Base-by-base conservation (phyloP, 768 basidiomycete species). In the Calocera cornea region DNA sequence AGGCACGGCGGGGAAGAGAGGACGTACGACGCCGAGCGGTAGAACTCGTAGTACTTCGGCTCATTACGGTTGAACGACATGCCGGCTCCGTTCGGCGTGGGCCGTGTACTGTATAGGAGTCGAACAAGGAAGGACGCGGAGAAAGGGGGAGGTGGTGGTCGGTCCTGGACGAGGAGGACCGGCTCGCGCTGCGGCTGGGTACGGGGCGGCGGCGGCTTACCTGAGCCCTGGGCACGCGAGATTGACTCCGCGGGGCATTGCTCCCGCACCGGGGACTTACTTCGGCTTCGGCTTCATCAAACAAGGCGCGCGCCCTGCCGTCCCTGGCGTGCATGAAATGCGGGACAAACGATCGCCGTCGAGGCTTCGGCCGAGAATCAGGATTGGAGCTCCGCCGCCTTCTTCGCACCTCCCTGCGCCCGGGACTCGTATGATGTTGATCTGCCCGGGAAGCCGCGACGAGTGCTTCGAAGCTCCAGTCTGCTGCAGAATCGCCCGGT, bases 21-120 rank as follows among this genome's bases (percentile, higher is more conserved):
- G n/a, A n/a, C 44, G 44, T 81, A 93, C 91, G 90, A 91, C 47
- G 90, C 91, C 68, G 90, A 90, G 69, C 92, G 84, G 80, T 93
- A 93, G 76, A 94, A 92, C 78, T 94, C 91, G 76, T 93, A 94
- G 80, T 92, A 94, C 41, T 88, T 88, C 27, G 89, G 41, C 22
- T 68, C 69, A 36, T 16, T 65, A 16, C 65, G 24, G 31, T 7
- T 70, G 40, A 67, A 70, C 22, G 64, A 65, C 64, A 64, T 70
- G 38, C 63, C 63, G 19, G 65, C 41, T 65, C 41, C 66, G 16
- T 69, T n/a, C n/a, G n/a, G n/a, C n/a, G n/a, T n/a, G n/a, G n/a
- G n/a, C n/a, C n/a, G n/a, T n/a, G n/a, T n/a, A n/a, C n/a, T 69
- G 66, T 70, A 60, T 40, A 69, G 65, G 69, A 22, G 22, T 41